These are phyloP conservation scores for Saccharomycopsis selenospora DNA, from an alignment of 805 yeast species.

Conservation along the genomic window DNA sequence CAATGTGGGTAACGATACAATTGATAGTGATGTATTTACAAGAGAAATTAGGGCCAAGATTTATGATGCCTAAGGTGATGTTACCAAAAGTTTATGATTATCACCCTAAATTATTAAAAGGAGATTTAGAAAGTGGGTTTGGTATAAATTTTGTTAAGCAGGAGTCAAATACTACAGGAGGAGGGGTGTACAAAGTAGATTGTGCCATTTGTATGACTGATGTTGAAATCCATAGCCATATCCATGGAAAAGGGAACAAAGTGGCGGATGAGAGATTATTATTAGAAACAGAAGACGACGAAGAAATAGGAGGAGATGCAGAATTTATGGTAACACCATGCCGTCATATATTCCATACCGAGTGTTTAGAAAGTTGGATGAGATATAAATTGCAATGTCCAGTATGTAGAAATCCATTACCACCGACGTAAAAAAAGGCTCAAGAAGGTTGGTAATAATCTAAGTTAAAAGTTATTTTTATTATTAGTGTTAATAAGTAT, in stretches of 20 bases:
- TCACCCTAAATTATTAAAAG: constrained; percentile 55
- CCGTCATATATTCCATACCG: constrained; percentile 79
- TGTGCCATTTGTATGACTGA: constrained; percentile 89
- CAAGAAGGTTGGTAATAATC: too few relatives aligned
- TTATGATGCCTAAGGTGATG: constrained; percentile 68
- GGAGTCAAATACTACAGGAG: constrained; percentile 24
- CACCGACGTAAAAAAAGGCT: constrained; percentile 58
- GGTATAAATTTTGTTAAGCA: constrained; percentile 41
- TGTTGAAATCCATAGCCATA: constrained; percentile 46
- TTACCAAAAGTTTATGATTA: constrained; percentile 82
- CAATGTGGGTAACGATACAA: constrained; percentile 56
- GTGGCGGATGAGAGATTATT: constrained; percentile 20
- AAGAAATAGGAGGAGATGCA: constrained; percentile 24
- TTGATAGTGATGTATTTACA: constrained; percentile 53
- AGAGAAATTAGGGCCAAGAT: constrained; percentile 66
- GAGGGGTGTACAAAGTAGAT: constrained; percentile 47
- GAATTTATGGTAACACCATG: constrained; percentile 86
- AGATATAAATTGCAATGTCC: constrained; percentile 89
- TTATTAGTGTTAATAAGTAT: too few relatives aligned
- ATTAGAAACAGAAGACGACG: constrained; percentile 19
- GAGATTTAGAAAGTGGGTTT: constrained; percentile 58
- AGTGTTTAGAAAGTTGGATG: constrained; percentile 93
- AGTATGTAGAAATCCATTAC: constrained; percentile 77
- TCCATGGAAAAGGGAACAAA: too few relatives aligned
- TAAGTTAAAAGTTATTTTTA: too few relatives aligned